Percentiles rank a stretch among this genome's conserved stretches.
Evolutionary conservation across 2,329 filamentous ascomycete species (phyloP).

Genomic region (Dactylellina haptotyla): DNA sequence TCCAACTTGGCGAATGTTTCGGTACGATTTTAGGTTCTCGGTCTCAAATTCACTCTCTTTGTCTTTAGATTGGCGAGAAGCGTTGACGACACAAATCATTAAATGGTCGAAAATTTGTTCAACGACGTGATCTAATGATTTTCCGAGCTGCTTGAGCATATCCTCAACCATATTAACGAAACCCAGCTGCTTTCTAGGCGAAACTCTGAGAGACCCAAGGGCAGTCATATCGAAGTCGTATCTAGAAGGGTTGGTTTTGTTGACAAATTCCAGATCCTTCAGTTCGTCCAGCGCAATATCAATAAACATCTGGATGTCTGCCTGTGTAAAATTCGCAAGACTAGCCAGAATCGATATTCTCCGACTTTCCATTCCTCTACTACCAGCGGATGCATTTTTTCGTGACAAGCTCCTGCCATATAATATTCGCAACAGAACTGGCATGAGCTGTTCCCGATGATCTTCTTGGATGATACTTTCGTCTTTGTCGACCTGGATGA

Average conservation of each 20-base stretch:
- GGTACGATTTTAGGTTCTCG: conserved; percentile 59
- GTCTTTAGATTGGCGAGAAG: conserved; percentile 67
- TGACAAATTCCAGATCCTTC: conserved; percentile 69
- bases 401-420: conserved; percentile 90
- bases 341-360: conserved; percentile 78
- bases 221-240: conserved; percentile 26
- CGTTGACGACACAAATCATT: conserved; percentile 72
- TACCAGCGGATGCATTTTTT: conserved; percentile 77
- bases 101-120: conserved; percentile 76
- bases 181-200: conserved; percentile 83
- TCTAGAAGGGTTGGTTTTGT: conserved; percentile 65
- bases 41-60: conserved; percentile 58
- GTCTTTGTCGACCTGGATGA: conserved; percentile 76
- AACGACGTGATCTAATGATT: conserved; percentile 75
- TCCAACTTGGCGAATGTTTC: conserved; percentile 74
- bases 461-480: conserved; percentile 75
- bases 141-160: conserved; percentile 84
- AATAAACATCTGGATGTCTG: conserved; percentile 82
- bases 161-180: conserved; percentile 90
- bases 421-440: conserved; percentile 83
- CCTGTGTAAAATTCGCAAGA: conserved; percentile 77
- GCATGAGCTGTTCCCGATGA: conserved; percentile 80
- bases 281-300: conserved; percentile 81
- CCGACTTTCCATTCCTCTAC: conserved; percentile 81
- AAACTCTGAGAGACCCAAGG: conserved; percentile 71